Base-by-base conservation (phyloP, 2,329 filamentous ascomycete genomes). In the Peltaster fructicola region DNA sequence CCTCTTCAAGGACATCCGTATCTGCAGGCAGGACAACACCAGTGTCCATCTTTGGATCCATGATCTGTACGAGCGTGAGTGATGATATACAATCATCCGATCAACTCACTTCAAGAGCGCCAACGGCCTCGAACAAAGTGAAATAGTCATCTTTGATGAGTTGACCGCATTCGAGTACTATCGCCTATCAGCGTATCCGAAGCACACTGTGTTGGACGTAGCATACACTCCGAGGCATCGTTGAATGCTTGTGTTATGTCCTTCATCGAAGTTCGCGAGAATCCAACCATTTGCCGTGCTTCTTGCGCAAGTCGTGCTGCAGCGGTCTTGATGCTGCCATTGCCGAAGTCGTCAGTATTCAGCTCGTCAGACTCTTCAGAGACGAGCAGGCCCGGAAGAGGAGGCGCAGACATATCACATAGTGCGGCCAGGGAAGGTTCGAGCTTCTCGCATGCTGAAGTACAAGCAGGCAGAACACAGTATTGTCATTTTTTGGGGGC, bases 31-130 rank as follows among this genome's bases (percentile, higher is more conserved):
- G 63, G 5, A 90, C 59, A 36, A 75, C 82, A 14, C 88, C 88
- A 45, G 81, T 93, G 51, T 98, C 88, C 88, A 98, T 98, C 54
- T 95, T 98, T 1, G 79, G 73, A 45, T 98, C 88, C 80, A 93
- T 93, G 40, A 98, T 92, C 88, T 98, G 42, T 25, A 8, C 5
- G 9, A 6, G 16, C 16, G 10, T 35, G 18, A 35, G 25, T 5
- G 8, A 11, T 17, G 9, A 8, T 9, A 7, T 13, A 14, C 11
- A 17, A 8, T 14, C 11, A 15, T 12, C 4, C 9, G 11, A 6
- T 7, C 15, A 3, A 29, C 35, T 16, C 48, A 61, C 58, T 65
- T 88, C 79, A 12, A 88, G 62, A 38, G 79, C 79, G 33, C 80
- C 79, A 38, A 98, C 88, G 23, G 84, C 76, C 54, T 95, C 88